phyloP scores from a whole-genome alignment of 1,284 basidiomycete species.

The Moesziomyces globuligerus region DNA sequence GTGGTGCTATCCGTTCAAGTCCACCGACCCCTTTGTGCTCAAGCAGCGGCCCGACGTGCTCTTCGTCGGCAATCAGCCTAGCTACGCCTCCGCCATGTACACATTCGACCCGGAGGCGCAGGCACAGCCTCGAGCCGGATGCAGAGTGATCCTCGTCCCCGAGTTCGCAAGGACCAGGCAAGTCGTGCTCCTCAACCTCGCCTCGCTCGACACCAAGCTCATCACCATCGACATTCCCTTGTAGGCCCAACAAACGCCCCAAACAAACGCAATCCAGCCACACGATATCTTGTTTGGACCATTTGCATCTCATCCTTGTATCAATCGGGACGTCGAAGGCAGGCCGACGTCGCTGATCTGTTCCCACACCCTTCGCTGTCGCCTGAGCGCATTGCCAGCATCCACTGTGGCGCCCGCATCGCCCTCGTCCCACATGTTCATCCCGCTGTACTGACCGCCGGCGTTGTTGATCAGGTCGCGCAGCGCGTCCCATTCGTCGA shows the following conservation, averaged over 20 bases:
- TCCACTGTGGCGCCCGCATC: slow-evolving; percentile 24
- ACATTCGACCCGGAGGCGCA: slow-evolving; percentile 36
- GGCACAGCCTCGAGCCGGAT: slow-evolving; percentile 66
- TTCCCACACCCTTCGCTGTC: slow-evolving; percentile 36
- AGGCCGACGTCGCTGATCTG: slow-evolving; percentile 19
- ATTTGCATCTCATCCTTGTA: neutral
- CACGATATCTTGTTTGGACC: neutral
- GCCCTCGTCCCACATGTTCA: slow-evolving; percentile 35
- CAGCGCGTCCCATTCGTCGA: slow-evolving; percentile 62
- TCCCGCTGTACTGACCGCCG: slow-evolving; percentile 33
- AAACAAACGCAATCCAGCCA: neutral
- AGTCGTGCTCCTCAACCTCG: slow-evolving; percentile 75
- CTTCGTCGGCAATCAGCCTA: slow-evolving; percentile 88
- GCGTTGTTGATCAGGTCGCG: slow-evolving; percentile 56
- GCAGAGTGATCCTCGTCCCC: slow-evolving; percentile 84
- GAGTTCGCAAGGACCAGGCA: slow-evolving; percentile 77
- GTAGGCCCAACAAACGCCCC: neutral
- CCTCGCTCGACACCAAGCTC: slow-evolving; percentile 71
- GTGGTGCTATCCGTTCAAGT: slow-evolving; percentile 94
- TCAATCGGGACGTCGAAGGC: slow-evolving; percentile 2
- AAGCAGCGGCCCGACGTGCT: slow-evolving; percentile 86
- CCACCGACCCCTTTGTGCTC: slow-evolving; percentile 89
- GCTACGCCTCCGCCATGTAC: slow-evolving; percentile 70
- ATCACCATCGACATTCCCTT: slow-evolving; percentile 48
- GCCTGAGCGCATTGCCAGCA: slow-evolving; percentile 30